Conservation (phyloP, 148 eudicot genomes). For the Diospyros kaki region DNA sequence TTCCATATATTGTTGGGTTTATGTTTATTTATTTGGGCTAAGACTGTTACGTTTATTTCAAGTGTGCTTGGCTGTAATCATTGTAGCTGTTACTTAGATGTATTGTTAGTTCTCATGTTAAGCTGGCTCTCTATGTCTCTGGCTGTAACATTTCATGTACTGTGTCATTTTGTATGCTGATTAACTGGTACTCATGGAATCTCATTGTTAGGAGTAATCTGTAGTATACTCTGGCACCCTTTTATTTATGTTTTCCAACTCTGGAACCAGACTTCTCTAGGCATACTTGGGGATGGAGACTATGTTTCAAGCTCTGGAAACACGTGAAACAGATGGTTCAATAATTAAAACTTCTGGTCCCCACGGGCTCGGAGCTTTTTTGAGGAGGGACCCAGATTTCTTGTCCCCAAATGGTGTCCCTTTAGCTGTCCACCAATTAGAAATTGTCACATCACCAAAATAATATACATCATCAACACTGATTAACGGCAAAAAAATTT, state of each 20-base stretch:
- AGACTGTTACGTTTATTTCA: no score
- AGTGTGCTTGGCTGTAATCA: neutral
- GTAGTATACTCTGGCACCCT: neutral
- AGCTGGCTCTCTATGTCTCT: neutral
- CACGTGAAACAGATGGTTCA: conserved; percentile 46
- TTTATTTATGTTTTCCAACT: neutral
- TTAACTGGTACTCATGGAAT: neutral
- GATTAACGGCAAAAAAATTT: no score
- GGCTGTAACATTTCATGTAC: neutral
- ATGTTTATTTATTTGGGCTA: no score
- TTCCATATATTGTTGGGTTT: no score
- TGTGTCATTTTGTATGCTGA: neutral
- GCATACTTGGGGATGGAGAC: conserved; percentile 58
- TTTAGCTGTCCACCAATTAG: no score
- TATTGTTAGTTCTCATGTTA: neutral
- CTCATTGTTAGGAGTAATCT: neutral
- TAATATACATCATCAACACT: no score
- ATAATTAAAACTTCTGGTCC: conserved; percentile 50
- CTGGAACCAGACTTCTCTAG: conserved; percentile 49
- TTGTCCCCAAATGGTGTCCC: no score
- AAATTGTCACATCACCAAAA: no score
- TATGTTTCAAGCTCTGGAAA: conserved; percentile 64
- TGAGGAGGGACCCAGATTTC: neutral
- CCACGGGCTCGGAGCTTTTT: conserved; percentile 54
- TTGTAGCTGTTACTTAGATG: neutral